phyloP scores from a whole-genome alignment of 2,329 filamentous ascomycete species.

The Calonectria multiphialidica region DNA sequence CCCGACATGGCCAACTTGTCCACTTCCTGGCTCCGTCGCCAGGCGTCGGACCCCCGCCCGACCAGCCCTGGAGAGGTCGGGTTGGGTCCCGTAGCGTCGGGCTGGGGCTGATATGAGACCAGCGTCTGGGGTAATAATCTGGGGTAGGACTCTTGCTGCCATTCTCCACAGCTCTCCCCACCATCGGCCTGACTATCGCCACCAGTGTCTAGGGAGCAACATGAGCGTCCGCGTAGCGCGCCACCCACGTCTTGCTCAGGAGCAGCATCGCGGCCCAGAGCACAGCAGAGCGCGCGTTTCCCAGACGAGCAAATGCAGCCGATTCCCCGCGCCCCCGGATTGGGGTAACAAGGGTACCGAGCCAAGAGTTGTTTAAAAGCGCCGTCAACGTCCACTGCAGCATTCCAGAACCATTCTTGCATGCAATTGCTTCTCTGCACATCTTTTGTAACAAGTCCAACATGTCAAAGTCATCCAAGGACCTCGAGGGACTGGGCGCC shows the following conservation, averaged over 20 bases:
- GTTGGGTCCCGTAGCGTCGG: background rate
- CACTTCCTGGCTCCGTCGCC: background rate
- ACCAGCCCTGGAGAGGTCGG: background rate
- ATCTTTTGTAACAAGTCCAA: background rate
- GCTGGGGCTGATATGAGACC: background rate
- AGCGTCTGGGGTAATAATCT: slow-evolving; percentile 6
- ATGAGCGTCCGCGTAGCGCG: background rate
- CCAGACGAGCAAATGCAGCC: background rate
- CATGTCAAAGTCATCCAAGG: slow-evolving; percentile 2
- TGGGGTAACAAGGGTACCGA: background rate
- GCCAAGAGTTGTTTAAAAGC: background rate
- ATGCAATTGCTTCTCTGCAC: background rate
- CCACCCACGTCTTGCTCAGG: background rate
- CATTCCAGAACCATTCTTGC: background rate
- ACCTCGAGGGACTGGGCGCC: background rate
- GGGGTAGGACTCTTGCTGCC: background rate
- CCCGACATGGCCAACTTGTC: background rate
- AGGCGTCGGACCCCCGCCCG: background rate
- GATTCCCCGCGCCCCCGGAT: background rate
- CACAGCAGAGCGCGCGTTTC: background rate
- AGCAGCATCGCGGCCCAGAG: too few species aligned
- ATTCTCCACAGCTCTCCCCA: slow-evolving; percentile 1
- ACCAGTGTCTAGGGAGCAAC: background rate
- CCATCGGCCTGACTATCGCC: background rate
- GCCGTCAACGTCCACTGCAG: background rate